Conservation (phyloP, 768 basidiomycete species). For the Suillus brevipes region DNA sequence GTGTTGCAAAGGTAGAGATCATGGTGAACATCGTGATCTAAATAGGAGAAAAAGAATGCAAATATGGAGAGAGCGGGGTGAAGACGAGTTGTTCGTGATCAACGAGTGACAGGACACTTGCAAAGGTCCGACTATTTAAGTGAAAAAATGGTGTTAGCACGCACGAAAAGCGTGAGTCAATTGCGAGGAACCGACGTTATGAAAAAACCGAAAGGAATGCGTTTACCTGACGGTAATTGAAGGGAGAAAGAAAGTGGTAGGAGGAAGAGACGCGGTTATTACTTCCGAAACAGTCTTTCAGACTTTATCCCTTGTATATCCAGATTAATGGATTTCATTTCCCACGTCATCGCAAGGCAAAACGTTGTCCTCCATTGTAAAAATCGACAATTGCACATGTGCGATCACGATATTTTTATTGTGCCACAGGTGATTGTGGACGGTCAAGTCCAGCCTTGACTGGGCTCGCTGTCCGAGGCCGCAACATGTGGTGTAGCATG, state of each 20-base stretch:
- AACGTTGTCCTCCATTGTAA: slow-evolving; percentile 1
- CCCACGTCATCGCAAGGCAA: slow-evolving; percentile 8
- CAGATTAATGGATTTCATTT: slow-evolving; percentile 2
- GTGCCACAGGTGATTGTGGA: background rate
- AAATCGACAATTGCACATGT: background rate
- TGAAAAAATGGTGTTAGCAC: slow-evolving; percentile 27
- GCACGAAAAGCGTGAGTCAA: background rate
- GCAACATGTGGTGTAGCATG: background rate
- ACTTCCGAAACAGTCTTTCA: slow-evolving; percentile 11
- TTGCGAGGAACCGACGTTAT: slow-evolving; percentile 8
- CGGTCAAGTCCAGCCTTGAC: background rate
- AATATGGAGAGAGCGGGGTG: slow-evolving; percentile 23
- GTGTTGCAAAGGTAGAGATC: slow-evolving; percentile 34
- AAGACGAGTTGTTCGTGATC: slow-evolving; percentile 24
- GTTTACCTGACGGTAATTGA: slow-evolving; percentile 14
- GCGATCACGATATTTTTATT: background rate
- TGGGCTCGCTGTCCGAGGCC: no score
- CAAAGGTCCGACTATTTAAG: slow-evolving; percentile 7
- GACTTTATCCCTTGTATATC: background rate
- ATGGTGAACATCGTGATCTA: slow-evolving; percentile 31
- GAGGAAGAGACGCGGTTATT: slow-evolving; percentile 12
- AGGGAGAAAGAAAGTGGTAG: slow-evolving; percentile 10
- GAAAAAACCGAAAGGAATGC: slow-evolving; percentile 15
- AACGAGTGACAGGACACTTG: slow-evolving; percentile 7
- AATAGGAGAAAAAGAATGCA: slow-evolving; percentile 27